Conservation (phyloP, 805 yeast genomes). For the Candida stauntonica region DNA sequence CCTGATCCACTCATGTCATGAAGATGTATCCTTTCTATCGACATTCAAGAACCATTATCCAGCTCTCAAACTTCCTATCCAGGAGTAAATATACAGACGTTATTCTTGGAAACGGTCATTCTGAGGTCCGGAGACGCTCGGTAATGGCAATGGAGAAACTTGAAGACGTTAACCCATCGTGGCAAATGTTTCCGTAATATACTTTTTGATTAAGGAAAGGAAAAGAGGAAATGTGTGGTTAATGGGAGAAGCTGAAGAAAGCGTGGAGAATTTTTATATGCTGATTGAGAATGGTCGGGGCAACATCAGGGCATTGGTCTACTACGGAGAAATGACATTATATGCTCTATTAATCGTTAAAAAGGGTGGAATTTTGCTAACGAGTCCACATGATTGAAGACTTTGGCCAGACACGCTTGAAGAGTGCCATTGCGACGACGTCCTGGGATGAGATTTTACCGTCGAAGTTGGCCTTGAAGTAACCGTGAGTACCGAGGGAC, state of each 20-base stretch:
- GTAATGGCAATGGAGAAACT: slow-evolving; percentile 31
- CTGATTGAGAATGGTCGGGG: slow-evolving; percentile 6
- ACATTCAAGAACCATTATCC: slow-evolving; percentile 28
- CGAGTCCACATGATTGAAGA: slow-evolving; percentile 32
- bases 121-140: slow-evolving; percentile 25
- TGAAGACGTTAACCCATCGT: slow-evolving; percentile 28
- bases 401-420: slow-evolving; percentile 91
- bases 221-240: slow-evolving; percentile 12
- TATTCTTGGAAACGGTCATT: slow-evolving; percentile 29
- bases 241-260: slow-evolving; percentile 4
- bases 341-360: neutral
- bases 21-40: slow-evolving; percentile 29
- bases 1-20: neutral
- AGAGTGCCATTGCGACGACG: slow-evolving; percentile 87
- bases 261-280: slow-evolving; percentile 8
- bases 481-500: slow-evolving; percentile 96
- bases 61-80: slow-evolving; percentile 32
- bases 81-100: slow-evolving; percentile 20
- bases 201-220: slow-evolving; percentile 30
- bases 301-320: slow-evolving; percentile 2
- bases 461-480: slow-evolving; percentile 93
- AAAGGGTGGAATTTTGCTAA: too few species aligned
- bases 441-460: slow-evolving; percentile 89
- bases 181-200: slow-evolving; percentile 30
- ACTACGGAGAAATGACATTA: slow-evolving; percentile 1